Base-by-base conservation (phyloP, 2,329 filamentous ascomycete species). In the Mariannaea elegans region DNA sequence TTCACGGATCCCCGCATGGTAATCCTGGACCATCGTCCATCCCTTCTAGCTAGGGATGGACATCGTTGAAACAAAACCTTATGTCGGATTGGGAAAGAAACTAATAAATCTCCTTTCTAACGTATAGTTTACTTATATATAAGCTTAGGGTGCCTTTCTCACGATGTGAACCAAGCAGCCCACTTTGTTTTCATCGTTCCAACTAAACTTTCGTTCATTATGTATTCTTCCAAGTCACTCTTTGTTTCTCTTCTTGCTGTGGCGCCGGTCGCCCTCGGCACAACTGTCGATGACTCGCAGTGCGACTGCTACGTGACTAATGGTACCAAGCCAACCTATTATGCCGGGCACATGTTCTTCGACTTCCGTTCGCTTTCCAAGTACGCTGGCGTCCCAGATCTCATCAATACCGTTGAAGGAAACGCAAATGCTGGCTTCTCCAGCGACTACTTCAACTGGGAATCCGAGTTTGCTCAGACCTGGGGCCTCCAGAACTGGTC, bases 401-500 rank as follows among this genome's bases (percentile, higher is more conserved):
- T 73, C 49, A 67, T 79, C 59, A 44, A 59, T 7, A 72, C 70
- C 31, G 21, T 65, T 7, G 56, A 71, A n/a, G 65, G 65, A 38
- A 77, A 72, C 56, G 54, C 68, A n/a, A 55, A 70, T 0, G 78
- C 78, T 2, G 46, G 48, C 16, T 61, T 69, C 12, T 76, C 78
- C 1, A 77, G 72, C 59, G 58, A 64, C 24, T 79, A 72, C 61
- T 80, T 81, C 61, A 68, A 57, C 36, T 68, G 67, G 31, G 51
- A 65, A 3, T 64, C 64, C 12, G 62, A 69, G 1, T 81, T 75
- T 63, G 65, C 68, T 7, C 60, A 72, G 49, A 70, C 72, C 23
- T 80, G 77, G 78, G 65, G 69, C 16, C 56, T 75, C 0, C 74
- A 77, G 63, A 75, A 64, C 34, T 81, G 78, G 78, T 70, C 72